These are phyloP conservation scores for Nakaseomyces bracarensis DNA, from an alignment of 1,139 yeast species.

Conservation along the genomic window DNA sequence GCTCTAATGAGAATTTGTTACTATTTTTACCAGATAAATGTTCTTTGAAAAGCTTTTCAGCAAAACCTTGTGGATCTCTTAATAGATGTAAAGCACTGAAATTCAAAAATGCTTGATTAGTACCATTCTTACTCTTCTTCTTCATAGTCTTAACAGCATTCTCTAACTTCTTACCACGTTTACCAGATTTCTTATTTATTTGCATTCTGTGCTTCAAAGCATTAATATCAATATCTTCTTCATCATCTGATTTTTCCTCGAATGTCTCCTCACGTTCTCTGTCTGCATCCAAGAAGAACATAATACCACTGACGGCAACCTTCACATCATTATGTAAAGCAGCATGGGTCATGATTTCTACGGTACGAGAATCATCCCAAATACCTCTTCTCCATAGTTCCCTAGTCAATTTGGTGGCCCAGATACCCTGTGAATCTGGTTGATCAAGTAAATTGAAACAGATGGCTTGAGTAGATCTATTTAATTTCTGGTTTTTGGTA, in stretches of 20 bases:
- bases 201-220: slow-evolving; percentile 72
- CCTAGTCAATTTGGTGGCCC: slow-evolving; percentile 94
- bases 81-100: slow-evolving; percentile 89
- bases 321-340: slow-evolving; percentile 78
- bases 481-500: slow-evolving; percentile 69
- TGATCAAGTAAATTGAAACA: slow-evolving; percentile 77
- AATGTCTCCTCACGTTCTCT: slow-evolving; percentile 84
- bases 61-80: slow-evolving; percentile 97
- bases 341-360: slow-evolving; percentile 94
- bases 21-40: slow-evolving; percentile 65
- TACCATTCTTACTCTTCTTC: slow-evolving; percentile 45
- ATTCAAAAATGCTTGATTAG: slow-evolving; percentile 66
- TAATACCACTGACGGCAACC: slow-evolving; percentile 82
- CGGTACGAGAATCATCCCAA: slow-evolving; percentile 96
- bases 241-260: slow-evolving; percentile 64
- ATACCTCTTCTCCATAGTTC: slow-evolving; percentile 96
- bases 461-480: slow-evolving; percentile 83
- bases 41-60: slow-evolving; percentile 66
- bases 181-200: slow-evolving; percentile 74
- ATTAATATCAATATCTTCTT: slow-evolving; percentile 59
- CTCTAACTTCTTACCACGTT: slow-evolving; percentile 71
- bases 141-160: slow-evolving; percentile 60
- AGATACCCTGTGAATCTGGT: slow-evolving; percentile 72
- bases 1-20: slow-evolving; percentile 70
- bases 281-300: slow-evolving; percentile 90